These are phyloP conservation scores for Sporothrix brunneoviolacea DNA, from an alignment of 2,329 filamentous ascomycete species.

Conservation along the genomic window DNA sequence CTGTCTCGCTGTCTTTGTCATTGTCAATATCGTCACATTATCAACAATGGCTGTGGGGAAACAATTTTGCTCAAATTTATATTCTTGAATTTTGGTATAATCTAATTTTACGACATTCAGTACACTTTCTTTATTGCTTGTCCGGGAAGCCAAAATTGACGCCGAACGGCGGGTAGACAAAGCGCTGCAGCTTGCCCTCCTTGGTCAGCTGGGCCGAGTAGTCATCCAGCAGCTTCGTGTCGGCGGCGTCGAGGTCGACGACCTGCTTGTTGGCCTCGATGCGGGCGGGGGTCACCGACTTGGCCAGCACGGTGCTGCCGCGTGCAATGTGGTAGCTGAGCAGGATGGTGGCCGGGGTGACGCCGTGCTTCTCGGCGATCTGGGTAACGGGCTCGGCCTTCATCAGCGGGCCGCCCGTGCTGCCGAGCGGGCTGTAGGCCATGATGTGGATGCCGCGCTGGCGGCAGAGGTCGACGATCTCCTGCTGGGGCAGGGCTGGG, in stretches of 20 bases:
- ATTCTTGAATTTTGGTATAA: too few species aligned
- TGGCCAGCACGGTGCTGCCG: slow-evolving; percentile 64
- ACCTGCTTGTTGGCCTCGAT: slow-evolving; percentile 66
- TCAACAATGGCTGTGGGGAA: too few species aligned
- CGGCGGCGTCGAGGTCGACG: slow-evolving; percentile 57
- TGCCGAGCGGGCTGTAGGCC: slow-evolving; percentile 63
- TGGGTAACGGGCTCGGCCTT: slow-evolving; percentile 56
- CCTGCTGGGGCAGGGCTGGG: slow-evolving; percentile 63
- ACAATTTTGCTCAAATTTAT: too few species aligned
- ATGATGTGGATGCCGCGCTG: slow-evolving; percentile 64
- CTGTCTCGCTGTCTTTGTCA: too few species aligned
- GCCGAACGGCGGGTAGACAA: slow-evolving; percentile 63
- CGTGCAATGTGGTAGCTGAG: slow-evolving; percentile 66
- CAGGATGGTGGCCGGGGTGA: slow-evolving; percentile 55
- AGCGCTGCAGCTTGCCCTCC: slow-evolving; percentile 50
- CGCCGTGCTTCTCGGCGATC: slow-evolving; percentile 57
- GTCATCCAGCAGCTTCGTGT: slow-evolving; percentile 50
- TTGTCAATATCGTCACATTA: too few species aligned
- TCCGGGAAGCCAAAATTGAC: slow-evolving; percentile 68
- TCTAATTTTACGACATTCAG: too few species aligned
- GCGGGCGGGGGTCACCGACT: slow-evolving; percentile 61
- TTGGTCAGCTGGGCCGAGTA: slow-evolving; percentile 46
- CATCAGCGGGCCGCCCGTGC: slow-evolving; percentile 58
- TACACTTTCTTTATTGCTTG: slow-evolving; percentile 33
- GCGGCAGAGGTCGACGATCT: slow-evolving; percentile 63